Evolutionary conservation across 2,329 filamentous ascomycete genomes (phyloP), one percentile per base, ranked within the genome.

Genomic region (Karstenula rhodostoma): DNA sequence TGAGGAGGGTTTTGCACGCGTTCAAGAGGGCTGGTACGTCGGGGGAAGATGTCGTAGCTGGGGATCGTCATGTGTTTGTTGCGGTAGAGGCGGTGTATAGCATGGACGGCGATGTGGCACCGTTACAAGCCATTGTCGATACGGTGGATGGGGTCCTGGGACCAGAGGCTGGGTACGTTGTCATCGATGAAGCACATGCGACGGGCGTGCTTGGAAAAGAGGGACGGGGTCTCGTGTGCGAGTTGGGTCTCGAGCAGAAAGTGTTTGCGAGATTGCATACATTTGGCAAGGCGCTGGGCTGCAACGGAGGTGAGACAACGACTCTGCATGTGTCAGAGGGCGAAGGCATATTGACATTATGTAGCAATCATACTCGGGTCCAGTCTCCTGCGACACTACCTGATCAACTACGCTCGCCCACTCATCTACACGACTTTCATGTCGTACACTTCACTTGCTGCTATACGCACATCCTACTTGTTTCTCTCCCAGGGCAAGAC

Each of bases 91-190:
- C 80, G 17, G 60, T 49, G 55, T 94, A 95, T 74, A 93, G 90
- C 73, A 95, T 95, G 92, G 91, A 94, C 56, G 92, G 92, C 0
- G 90, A 94, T 66, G 78, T 92, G 19, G 86, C 86, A 0, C 89
- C 89, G 0, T 78, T 95, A 12, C 68, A 71, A 12, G 83, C 87
- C 6, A 85, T 94, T 19, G 82, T 90, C 1, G 74, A 82, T 0
- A 79, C 85, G 4, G 83, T 90, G 0, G 83, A 90, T 43, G 74
- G 78, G 0, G 68, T 84, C 0, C 76, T 93, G 0, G 86, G 88
- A 0, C 61, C 61, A 0, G 82, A 82, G 0, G 91, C 91, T 49
- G 86, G 84, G 0, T 81, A 89, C 58, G 77, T 91, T 4, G 81
- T 91, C 10, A 84, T 91, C 1, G 89, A 91, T 59, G 89, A 91